Base-by-base conservation (phyloP, 768 basidiomycete species). In the Candolleomyces efflorescens region DNA sequence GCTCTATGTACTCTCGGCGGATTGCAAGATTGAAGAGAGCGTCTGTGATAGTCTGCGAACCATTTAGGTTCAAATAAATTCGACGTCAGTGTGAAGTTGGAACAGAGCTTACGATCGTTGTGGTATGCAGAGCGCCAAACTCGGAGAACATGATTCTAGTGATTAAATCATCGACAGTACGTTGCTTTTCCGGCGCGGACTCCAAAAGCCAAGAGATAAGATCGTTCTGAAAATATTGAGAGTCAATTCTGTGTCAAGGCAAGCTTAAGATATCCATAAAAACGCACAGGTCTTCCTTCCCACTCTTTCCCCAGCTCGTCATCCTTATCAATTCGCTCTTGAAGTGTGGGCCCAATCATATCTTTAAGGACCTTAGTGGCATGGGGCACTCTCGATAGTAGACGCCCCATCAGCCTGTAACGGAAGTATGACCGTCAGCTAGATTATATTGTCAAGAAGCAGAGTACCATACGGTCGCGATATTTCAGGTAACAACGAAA, bases 181-280 rank as follows among this genome's bases (percentile, higher is more conserved):
- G 60, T 41, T 69, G 65, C 3, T 67, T 48, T 23, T 65, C 71
- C 26, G 66, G 48, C 0, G 76, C 75, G 15, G 66, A 65, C 37
- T 76, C 76, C 41, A 81, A 64, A 6, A 81, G 62, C 80, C 80
- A 82, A 41, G 70, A 71, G 4, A 81, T 69, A 38, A 78, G 62
- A 60, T 82, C 79, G 53, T 76, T 75, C 81, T 80, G 44, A 3
- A 17, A 43, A 20, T 17, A 43, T 20, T 17, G 5, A 15, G 17
- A 6, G 18, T 43, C 27, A 20, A 7, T n/a, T 38, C 22, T 12
- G 37, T 22, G 9, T 36, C 32, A 39, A 18, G 39, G 26, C 12
- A 20, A 32, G 6, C 17, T 17, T 7, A 17, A 15, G 36, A 24
- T 4, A 6, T n/a, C 2, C 22, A 24, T 15, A 32, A 18, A 17